These are phyloP conservation scores for Chytridiales sp. DNA, from an alignment of 371 early-diverging fungal genomes.

Conservation along the genomic window DNA sequence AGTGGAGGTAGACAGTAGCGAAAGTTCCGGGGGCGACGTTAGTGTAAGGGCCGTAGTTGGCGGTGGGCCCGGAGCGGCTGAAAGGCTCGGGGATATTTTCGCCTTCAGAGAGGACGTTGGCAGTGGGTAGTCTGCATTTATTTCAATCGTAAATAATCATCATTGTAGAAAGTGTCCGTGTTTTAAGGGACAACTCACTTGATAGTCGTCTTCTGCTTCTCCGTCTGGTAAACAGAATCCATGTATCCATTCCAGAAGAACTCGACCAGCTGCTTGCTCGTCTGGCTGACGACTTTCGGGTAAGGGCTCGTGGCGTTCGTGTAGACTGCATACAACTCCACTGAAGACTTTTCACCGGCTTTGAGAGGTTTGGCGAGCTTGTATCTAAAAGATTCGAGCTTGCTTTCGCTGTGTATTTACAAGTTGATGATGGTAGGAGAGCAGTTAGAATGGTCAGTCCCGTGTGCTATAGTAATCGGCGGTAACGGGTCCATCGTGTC, in stretches of 20 bases:
- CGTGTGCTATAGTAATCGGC: too few relatives aligned
- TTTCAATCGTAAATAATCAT: slow-evolving; percentile 3
- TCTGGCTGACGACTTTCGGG: slow-evolving; percentile 71
- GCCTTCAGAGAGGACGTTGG: slow-evolving; percentile 48
- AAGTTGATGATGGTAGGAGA: background rate
- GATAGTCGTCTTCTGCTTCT: slow-evolving; percentile 79
- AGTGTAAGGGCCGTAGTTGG: slow-evolving; percentile 78
- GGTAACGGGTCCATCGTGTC: too few relatives aligned
- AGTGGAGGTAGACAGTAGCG: slow-evolving; percentile 65
- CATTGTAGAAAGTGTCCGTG: too few relatives aligned
- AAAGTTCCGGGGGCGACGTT: slow-evolving; percentile 36
- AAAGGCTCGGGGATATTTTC: too few relatives aligned
- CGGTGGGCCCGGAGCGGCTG: slow-evolving; percentile 49
- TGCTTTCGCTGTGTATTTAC: slow-evolving; percentile 24
- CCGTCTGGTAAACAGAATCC: slow-evolving; percentile 63
- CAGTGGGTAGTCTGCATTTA: slow-evolving; percentile 29
- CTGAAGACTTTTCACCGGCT: slow-evolving; percentile 62
- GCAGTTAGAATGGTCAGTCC: background rate
- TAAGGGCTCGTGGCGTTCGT: slow-evolving; percentile 61
- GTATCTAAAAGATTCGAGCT: slow-evolving; percentile 62
- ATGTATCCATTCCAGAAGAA: slow-evolving; percentile 65
- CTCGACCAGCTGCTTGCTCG: slow-evolving; percentile 64
- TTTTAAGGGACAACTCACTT: slow-evolving; percentile 37
- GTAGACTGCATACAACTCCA: slow-evolving; percentile 66
- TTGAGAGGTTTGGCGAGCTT: slow-evolving; percentile 57